Evolutionary conservation across 495 filamentous ascomycete species (phyloP).

Genomic region (Aspergillus incahuasiensis): DNA sequence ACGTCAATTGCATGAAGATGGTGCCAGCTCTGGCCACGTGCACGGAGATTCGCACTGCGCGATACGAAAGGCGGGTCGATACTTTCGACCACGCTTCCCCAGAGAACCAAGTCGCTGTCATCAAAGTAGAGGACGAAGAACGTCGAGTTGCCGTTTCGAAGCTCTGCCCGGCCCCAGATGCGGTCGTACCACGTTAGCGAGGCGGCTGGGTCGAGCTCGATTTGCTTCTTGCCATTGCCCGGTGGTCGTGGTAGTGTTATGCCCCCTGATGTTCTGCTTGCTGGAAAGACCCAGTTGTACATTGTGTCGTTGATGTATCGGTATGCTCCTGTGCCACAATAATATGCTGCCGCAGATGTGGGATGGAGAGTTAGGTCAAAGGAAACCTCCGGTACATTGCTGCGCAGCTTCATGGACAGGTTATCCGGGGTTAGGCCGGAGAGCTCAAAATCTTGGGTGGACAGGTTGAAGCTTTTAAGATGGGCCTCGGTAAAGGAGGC

Average conservation of each 20-base stretch:
- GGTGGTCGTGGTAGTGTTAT: background rate
- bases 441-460: background rate
- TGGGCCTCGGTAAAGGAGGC: background rate
- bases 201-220: background rate
- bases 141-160: background rate
- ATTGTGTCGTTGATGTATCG: background rate
- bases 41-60: background rate
- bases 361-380: background rate
- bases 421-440: background rate
- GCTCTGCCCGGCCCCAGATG: background rate
- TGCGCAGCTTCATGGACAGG: background rate
- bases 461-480: background rate
- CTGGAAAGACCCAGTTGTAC: background rate
- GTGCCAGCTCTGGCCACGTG: background rate
- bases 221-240: background rate
- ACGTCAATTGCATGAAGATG: background rate
- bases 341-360: background rate
- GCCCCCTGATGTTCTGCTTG: background rate
- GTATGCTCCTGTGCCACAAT: background rate
- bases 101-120: background rate
- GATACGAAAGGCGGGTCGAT: background rate
- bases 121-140: background rate
- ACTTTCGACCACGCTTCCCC: background rate
- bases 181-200: conserved; percentile 6
- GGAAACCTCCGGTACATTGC: background rate